Conservation (phyloP, 208 protist genomes). For the Leishmania martiniquensis region DNA sequence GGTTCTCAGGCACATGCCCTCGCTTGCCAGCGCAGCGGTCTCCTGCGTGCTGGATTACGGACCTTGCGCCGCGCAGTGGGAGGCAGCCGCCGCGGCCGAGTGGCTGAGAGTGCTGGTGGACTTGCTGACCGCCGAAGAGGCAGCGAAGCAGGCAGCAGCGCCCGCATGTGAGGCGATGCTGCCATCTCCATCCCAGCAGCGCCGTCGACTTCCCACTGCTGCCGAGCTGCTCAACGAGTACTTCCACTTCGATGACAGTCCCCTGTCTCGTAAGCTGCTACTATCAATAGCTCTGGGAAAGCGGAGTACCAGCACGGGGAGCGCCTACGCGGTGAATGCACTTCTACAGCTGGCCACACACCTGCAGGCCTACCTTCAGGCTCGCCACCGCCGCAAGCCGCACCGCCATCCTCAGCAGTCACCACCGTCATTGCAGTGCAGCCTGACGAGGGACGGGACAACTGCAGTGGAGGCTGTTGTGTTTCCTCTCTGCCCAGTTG, state of each 20-base stretch:
- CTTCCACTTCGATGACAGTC: conserved; percentile 39
- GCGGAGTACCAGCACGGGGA: conserved; percentile 27
- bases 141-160: background rate
- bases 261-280: conserved; percentile 23
- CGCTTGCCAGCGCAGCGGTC: conserved; percentile 57
- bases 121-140: conserved; percentile 22
- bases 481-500: conserved; percentile 45
- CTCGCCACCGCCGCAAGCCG: background rate
- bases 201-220: background rate
- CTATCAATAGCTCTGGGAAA: conserved; percentile 7
- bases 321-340: conserved; percentile 31
- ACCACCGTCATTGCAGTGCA: background rate
- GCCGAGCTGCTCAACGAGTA: conserved; percentile 25
- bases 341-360: conserved; percentile 32
- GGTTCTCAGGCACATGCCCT: conserved; percentile 66
- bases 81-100: conserved; percentile 76
- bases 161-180: background rate
- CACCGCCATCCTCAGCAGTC: background rate
- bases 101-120: conserved; percentile 54
- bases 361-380: conserved; percentile 24
- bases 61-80: conserved; percentile 54
- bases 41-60: conserved; percentile 60
- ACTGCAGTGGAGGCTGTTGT: background rate
- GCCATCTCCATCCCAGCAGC: background rate
- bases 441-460: background rate